Evolutionary conservation across 768 basidiomycete species (phyloP).

Genomic region (Panus rudis): DNA sequence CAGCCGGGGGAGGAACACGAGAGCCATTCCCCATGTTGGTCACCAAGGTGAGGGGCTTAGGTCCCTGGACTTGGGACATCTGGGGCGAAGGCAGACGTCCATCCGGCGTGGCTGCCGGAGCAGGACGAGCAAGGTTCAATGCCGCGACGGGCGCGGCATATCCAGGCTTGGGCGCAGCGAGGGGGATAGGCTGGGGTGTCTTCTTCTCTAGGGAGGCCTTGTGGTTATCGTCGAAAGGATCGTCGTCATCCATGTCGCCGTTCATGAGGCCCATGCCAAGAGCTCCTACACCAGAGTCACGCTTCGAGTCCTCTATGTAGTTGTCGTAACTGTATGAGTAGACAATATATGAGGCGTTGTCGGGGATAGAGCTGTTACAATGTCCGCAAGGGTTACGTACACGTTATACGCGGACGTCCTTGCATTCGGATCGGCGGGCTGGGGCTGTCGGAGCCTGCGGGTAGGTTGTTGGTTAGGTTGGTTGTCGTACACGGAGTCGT

Average conservation of each 20-base stretch:
- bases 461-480: constrained; percentile 34
- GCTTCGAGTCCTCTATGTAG: constrained; percentile 40
- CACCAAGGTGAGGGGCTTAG: constrained; percentile 21
- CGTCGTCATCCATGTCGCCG: constrained; percentile 36
- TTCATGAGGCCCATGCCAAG: constrained; percentile 44
- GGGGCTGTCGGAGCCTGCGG: constrained; percentile 33
- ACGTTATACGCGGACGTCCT: constrained; percentile 60
- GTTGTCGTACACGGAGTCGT: constrained; percentile 49
- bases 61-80: constrained; percentile 14
- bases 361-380: constrained; percentile 5
- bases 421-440: constrained; percentile 41
- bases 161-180: constrained; percentile 68
- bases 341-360: neutral
- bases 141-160: constrained; percentile 67
- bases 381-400: constrained; percentile 41
- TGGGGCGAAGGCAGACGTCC: constrained; percentile 22
- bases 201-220: constrained; percentile 12
- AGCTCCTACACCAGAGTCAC: constrained; percentile 48
- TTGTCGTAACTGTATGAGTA: constrained; percentile 49
- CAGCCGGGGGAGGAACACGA: constrained; percentile 29
- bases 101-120: constrained; percentile 32
- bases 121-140: constrained; percentile 49
- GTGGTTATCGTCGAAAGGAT: constrained; percentile 31
- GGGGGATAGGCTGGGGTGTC: constrained; percentile 29
- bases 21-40: constrained; percentile 4